Evolutionary conservation across 164 flowering plant species (phyloP), one percentile per base, ranked within the genome.

Genomic region (Umbellularia californica): DNA sequence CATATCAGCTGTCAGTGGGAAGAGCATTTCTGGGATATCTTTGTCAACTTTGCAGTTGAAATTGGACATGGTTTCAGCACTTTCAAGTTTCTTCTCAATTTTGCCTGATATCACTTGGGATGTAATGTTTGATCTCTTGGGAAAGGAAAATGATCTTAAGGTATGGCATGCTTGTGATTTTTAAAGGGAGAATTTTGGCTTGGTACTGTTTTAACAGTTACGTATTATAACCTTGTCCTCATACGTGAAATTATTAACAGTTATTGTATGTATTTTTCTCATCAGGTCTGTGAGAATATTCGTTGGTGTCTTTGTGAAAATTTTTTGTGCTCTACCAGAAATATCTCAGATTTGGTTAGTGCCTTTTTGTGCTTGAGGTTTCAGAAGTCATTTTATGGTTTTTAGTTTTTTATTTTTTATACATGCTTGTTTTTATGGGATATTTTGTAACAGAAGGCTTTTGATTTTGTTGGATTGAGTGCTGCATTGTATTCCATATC

Each of bases 41-140:
- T 78, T 73, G 73, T 81, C 83, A 74, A 65, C 77, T 27, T 71
- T 68, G 70, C 84, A 83, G 82, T 87, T 87, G 90, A 96, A 88
- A 84, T 41, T 87, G 80, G 91, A 85, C 60, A 77, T 94, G 78
- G 62, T 96, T 76, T 83, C 90, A 28, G 78, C 88, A 27, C 88
- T 96, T 65, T 88, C 97, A 72, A 77, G 82, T 70, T 89, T 90
- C 83, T 86, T 86, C 85, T 65, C 83, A 9, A 88, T 91, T 75
- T 74, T 87, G 51, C 97, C 90, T 64, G 78, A 15, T 72, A 58
- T 70, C 77, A 88, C 97, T 22, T 94, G 95, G 97, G 88, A 88
- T 72, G 71, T 83, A 64, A 79, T 96, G 75, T 88, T 86, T 81
- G 83, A 80, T 50, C 84, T 96, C 65, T 47, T 88, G 86, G 83